These are phyloP conservation scores for Coniochaeta sp. DNA, from an alignment of 2,329 filamentous ascomycete species.

Conservation along the genomic window DNA sequence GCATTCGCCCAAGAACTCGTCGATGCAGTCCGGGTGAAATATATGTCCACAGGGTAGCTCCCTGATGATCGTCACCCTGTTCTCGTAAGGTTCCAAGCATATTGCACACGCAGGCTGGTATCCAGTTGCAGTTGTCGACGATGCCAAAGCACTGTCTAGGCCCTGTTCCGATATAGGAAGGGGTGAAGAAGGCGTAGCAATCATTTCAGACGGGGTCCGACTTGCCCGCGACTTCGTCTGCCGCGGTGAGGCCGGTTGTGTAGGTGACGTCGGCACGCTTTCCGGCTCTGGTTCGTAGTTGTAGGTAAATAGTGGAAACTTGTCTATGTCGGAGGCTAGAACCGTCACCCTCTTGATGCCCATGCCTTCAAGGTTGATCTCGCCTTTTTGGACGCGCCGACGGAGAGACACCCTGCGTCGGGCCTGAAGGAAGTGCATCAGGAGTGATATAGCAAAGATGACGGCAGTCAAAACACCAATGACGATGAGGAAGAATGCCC, in stretches of 20 bases:
- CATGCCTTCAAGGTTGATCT: conserved; percentile 79
- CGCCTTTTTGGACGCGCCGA: conserved; percentile 65
- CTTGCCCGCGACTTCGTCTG: conserved; percentile 6
- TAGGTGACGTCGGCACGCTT: conserved; percentile 29
- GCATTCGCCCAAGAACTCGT: conserved; percentile 69
- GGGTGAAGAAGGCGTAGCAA: conserved; percentile 3
- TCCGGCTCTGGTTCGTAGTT: conserved; percentile 42
- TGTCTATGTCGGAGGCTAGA: conserved; percentile 61
- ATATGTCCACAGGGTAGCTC: conserved; percentile 88
- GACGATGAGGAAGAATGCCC: conserved; percentile 71
- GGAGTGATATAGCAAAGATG: conserved; percentile 57
- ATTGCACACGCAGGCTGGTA: conserved; percentile 84
- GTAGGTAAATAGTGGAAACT: conserved; percentile 76
- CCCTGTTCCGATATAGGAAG: conserved; percentile 13
- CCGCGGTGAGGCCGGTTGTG: conserved; percentile 21
- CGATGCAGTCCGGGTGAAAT: conserved; percentile 88
- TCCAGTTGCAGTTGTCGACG: conserved; percentile 36
- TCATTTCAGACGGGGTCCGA: conserved; percentile 3
- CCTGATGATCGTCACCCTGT: conserved; percentile 64
- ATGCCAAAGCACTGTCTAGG: conserved; percentile 13
- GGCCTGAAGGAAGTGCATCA: conserved; percentile 73
- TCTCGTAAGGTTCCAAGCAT: conserved; percentile 74
- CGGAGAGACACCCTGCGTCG: conserved; percentile 61
- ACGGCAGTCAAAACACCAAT: conserved; percentile 64
- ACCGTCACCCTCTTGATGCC: conserved; percentile 80